A percentile compares a stretch with the other conserved stretches of the same genome.
Evolutionary conservation across 768 basidiomycete genomes (phyloP).

Genomic region (Lactarius quietus): DNA sequence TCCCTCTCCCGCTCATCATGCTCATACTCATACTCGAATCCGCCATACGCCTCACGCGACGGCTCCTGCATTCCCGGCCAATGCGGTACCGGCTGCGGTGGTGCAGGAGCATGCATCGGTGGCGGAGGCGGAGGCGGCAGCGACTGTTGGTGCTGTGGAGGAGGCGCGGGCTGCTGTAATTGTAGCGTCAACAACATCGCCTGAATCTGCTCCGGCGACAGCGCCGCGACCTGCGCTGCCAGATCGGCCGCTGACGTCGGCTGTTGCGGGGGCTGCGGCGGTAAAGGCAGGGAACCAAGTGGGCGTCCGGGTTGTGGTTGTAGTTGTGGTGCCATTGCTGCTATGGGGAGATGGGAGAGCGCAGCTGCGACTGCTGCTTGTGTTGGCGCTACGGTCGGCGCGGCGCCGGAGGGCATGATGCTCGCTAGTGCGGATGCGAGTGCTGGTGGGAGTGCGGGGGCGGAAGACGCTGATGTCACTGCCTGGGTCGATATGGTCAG

Average conservation of each 20-base stretch:
- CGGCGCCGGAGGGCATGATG: constrained; percentile 11
- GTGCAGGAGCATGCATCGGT: neutral
- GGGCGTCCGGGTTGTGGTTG: constrained; percentile 28
- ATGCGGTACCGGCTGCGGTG: neutral
- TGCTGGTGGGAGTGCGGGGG: constrained; percentile 16
- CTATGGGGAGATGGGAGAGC: constrained; percentile 19
- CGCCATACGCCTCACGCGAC: constrained; percentile 1
- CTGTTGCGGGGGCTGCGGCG: constrained; percentile 15
- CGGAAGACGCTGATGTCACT: neutral
- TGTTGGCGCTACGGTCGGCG: constrained; percentile 4
- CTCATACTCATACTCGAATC: constrained; percentile 11
- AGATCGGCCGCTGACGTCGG: constrained; percentile 46
- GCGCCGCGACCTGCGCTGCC: constrained; percentile 65
- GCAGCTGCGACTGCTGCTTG: constrained; percentile 20
- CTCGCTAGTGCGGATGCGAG: constrained; percentile 22
- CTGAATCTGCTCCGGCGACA: constrained; percentile 76
- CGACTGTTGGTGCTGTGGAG: neutral
- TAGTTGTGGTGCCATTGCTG: no score
- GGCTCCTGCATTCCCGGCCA: neutral
- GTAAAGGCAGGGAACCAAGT: constrained; percentile 30
- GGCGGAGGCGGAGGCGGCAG: neutral
- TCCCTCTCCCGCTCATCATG: constrained; percentile 12
- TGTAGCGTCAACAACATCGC: constrained; percentile 57
- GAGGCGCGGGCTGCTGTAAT: constrained; percentile 6
- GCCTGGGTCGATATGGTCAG: neutral